Conservation (phyloP, 768 basidiomycete species). For the Leccinum disarticulatum region DNA sequence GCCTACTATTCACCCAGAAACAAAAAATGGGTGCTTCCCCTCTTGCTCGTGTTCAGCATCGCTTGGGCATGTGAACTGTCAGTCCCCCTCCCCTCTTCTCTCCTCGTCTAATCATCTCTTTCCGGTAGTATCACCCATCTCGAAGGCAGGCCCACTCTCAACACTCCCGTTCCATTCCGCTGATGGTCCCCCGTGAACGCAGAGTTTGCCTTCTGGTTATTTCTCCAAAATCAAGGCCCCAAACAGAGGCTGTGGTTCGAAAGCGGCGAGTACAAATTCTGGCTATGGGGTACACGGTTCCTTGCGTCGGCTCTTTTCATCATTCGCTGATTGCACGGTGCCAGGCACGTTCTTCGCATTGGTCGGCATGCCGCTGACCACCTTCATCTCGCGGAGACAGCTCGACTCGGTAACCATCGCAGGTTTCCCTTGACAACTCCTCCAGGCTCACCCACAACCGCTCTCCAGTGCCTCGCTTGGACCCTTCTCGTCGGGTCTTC, state of each 20-base stretch:
- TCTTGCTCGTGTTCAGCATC: conserved; percentile 68
- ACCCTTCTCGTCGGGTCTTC: conserved; percentile 73
- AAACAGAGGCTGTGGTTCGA: conserved; percentile 73
- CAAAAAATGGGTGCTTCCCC: conserved; percentile 59
- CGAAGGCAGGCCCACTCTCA: conserved; percentile 48
- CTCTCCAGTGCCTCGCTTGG: conserved; percentile 62
- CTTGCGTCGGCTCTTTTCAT: background rate
- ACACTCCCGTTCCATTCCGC: too few species aligned
- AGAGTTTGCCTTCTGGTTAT: conserved; percentile 84
- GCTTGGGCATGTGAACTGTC: conserved; percentile 81
- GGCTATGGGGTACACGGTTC: conserved; percentile 56
- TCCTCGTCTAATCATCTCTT: conserved; percentile 3
- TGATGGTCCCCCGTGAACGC: background rate
- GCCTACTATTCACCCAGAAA: conserved; percentile 45
- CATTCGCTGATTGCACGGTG: conserved; percentile 13
- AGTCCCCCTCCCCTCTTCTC: conserved; percentile 4
- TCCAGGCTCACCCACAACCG: conserved; percentile 18
- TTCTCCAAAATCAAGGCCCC: conserved; percentile 76
- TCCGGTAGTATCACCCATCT: conserved; percentile 68
- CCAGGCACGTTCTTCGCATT: conserved; percentile 64
- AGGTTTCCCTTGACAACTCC: background rate
- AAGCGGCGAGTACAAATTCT: conserved; percentile 74
- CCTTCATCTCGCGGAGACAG: conserved; percentile 56
- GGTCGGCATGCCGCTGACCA: conserved; percentile 70
- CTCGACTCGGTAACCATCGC: conserved; percentile 50